A percentile compares a stretch with the other conserved stretches of the same genome.
phyloP scores from a whole-genome alignment of 345 rosid species.

The Hevea brasiliensis region DNA sequence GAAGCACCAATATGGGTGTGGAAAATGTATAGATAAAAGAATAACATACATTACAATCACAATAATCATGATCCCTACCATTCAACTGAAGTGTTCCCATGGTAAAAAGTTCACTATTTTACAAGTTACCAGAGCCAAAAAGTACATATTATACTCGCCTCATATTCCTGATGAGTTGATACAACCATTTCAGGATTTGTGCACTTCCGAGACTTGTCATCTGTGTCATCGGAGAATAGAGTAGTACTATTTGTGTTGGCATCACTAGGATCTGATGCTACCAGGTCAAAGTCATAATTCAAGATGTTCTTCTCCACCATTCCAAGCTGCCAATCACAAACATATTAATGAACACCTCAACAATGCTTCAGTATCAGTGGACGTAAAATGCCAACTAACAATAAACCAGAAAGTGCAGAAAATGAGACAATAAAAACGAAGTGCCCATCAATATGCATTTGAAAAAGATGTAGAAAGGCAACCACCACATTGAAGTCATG shows the following conservation, averaged over 20 bases:
- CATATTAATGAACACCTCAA: slow-evolving; percentile 7
- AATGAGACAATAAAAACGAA: not conserved
- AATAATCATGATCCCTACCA: not conserved
- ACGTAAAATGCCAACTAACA: slow-evolving; percentile 2
- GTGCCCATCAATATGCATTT: not conserved
- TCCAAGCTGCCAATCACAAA: slow-evolving; percentile 73
- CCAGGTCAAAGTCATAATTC: slow-evolving; percentile 81
- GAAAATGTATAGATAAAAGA: no score
- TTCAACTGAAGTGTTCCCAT: not conserved
- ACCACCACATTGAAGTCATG: not conserved
- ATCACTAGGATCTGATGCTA: slow-evolving; percentile 92
- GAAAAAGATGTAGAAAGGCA: not conserved
- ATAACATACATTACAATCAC: no score
- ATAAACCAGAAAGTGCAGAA: not conserved
- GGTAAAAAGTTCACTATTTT: not conserved
- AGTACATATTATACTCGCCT: slow-evolving; percentile 49
- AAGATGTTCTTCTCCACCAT: slow-evolving; percentile 87
- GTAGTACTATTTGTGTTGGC: slow-evolving; percentile 87
- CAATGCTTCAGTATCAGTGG: not conserved
- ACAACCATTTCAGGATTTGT: slow-evolving; percentile 56
- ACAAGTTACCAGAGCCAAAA: not conserved
- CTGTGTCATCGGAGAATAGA: slow-evolving; percentile 91
- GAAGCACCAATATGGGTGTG: not conserved
- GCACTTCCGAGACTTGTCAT: slow-evolving; percentile 70
- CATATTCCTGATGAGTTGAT: slow-evolving; percentile 60